phyloP scores from a whole-genome alignment of 352 stramenopile genomes.

The Blastocystis sp. region DNA sequence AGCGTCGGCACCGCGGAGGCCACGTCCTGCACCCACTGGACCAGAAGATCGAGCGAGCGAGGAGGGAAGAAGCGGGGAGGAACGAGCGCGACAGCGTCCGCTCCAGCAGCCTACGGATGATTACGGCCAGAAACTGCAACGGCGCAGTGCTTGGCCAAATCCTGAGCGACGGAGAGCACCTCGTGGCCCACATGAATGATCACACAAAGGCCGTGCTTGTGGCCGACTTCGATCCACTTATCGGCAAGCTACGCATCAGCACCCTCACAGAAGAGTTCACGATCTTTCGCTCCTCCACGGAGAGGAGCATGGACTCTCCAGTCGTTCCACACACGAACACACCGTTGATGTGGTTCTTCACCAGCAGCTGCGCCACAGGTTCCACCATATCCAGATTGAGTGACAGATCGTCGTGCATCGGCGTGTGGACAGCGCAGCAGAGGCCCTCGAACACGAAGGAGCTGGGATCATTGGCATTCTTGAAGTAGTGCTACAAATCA shows the following conservation, averaged over 20 bases:
- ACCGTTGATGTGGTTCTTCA: conserved; percentile 47
- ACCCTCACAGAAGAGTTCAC: not conserved
- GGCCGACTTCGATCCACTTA: conserved; percentile 63
- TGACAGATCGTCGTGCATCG: conserved; percentile 63
- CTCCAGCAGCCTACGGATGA: conserved; percentile 79
- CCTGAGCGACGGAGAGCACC: conserved; percentile 40
- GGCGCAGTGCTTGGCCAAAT: conserved; percentile 25
- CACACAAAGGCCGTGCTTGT: conserved; percentile 67
- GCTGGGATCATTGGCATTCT: conserved; percentile 53
- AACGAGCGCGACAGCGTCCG: conserved; percentile 80
- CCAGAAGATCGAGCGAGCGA: conserved; percentile 54
- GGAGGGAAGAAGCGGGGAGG: conserved; percentile 69
- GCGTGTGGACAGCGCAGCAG: conserved; percentile 63
- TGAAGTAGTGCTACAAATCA: conserved; percentile 40
- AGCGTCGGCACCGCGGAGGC: conserved; percentile 30
- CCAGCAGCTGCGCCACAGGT: conserved; percentile 49
- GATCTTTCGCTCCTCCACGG: conserved; percentile 38
- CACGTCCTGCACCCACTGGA: conserved; percentile 64
- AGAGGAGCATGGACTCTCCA: conserved; percentile 59
- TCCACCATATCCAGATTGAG: conserved; percentile 64
- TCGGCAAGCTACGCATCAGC: conserved; percentile 42
- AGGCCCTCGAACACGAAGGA: conserved; percentile 60
- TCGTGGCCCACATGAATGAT: conserved; percentile 69
- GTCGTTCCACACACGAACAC: conserved; percentile 66
- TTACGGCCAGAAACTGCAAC: conserved; percentile 75